Conservation (phyloP, 805 yeast species). For the Ogataea henricii region DNA sequence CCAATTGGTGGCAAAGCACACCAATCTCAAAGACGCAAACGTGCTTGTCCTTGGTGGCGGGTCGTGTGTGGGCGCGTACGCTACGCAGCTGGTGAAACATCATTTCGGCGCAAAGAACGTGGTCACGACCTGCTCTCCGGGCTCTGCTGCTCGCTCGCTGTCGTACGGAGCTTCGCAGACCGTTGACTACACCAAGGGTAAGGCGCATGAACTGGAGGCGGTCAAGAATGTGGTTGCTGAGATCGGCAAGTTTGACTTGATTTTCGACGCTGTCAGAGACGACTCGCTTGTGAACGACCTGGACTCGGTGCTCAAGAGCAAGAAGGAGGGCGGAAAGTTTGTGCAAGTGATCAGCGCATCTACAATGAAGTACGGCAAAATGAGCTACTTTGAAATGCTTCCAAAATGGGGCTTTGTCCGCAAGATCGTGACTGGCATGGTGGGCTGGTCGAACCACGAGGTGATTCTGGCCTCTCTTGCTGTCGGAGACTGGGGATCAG, state of each 20-base stretch:
- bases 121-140: conserved; percentile 51
- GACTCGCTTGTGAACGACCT: conserved; percentile 47
- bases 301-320: conserved; percentile 46
- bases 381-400: conserved; percentile 27
- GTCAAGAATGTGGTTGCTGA: conserved; percentile 33
- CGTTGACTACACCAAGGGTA: conserved; percentile 57
- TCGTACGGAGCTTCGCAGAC: conserved; percentile 56
- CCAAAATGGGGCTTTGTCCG: conserved; percentile 25
- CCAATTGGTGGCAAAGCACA: conserved; percentile 18
- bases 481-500: conserved; percentile 15
- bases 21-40: conserved; percentile 43
- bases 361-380: conserved; percentile 38
- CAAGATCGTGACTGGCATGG: conserved; percentile 11
- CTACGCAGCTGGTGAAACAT: conserved; percentile 57
- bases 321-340: conserved; percentile 49
- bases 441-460: conserved; percentile 19
- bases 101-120: conserved; percentile 49
- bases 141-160: conserved; percentile 27
- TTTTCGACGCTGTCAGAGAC: conserved; percentile 69
- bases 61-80: conserved; percentile 63
- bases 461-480: conserved; percentile 7
- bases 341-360: conserved; percentile 60
- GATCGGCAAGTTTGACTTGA: conserved; percentile 55
- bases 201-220: conserved; percentile 38
- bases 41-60: conserved; percentile 74